phyloP scores from a whole-genome alignment of 495 filamentous ascomycete species.

The Neurospora sp. region DNA sequence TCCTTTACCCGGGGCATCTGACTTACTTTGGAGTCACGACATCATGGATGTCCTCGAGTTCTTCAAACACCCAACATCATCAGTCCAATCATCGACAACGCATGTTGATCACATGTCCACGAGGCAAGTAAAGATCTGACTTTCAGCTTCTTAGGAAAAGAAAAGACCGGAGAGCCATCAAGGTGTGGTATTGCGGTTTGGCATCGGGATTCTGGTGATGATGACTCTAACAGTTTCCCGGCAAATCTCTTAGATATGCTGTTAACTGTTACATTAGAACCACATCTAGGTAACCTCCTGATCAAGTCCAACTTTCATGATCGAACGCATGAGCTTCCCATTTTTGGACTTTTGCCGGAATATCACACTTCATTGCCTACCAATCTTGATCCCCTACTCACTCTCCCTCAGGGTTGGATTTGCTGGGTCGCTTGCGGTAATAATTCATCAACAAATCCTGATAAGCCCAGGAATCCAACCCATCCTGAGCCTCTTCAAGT shows the following conservation, averaged over 20 bases:
- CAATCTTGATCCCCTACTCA: neutral
- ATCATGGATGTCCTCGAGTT: neutral
- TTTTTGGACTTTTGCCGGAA: neutral
- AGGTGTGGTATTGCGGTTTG: neutral
- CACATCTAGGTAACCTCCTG: neutral
- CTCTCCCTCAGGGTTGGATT: neutral
- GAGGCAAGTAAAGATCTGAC: neutral
- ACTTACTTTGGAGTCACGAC: neutral
- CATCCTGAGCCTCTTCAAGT: neutral
- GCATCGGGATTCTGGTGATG: neutral
- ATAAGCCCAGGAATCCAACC: neutral
- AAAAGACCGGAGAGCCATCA: neutral
- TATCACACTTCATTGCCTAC: neutral
- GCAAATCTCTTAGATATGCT: neutral
- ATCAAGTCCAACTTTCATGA: neutral
- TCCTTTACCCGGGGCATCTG: neutral
- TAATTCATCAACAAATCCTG: neutral
- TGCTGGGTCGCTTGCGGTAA: neutral
- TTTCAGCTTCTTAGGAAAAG: neutral
- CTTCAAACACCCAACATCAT: neutral
- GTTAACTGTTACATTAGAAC: neutral
- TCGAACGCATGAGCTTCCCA: neutral
- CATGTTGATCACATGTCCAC: neutral
- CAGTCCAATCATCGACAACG: neutral
- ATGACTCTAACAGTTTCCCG: neutral